Percentiles rank a stretch among this genome's conserved stretches.
Evolutionary conservation across 169 alveolate species (phyloP).

Genomic region (Eimeria mitis): DNA sequence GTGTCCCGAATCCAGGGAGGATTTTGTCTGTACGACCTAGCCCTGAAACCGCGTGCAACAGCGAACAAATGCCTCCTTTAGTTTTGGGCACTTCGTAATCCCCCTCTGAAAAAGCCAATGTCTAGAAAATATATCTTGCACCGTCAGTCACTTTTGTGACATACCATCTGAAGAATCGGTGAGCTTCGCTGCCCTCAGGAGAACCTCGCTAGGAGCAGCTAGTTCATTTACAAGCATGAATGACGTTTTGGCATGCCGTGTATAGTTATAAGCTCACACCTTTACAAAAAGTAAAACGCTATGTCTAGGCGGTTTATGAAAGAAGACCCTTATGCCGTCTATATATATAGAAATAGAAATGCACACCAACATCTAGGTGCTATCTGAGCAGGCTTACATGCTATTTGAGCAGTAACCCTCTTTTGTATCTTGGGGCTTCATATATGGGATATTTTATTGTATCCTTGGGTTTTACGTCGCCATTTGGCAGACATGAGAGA

Average conservation of each 20-base stretch:
- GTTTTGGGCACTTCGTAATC: neutral
- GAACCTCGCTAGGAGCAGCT: neutral
- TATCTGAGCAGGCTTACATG: neutral
- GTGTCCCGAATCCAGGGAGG: neutral
- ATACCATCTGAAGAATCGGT: neutral
- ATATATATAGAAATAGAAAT: too few species aligned
- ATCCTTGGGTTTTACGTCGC: too few species aligned
- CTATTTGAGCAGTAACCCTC: neutral
- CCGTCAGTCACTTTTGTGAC: neutral
- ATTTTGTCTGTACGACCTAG: neutral
- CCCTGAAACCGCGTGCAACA: neutral
- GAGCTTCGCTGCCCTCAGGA: neutral
- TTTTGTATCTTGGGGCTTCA: neutral
- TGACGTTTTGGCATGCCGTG: neutral
- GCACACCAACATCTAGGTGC: too few species aligned
- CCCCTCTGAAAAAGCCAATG: neutral
- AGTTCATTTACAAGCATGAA: neutral
- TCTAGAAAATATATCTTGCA: neutral
- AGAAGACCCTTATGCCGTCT: neutral
- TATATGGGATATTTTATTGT: too few species aligned
- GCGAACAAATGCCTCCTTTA: neutral
- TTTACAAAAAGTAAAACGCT: too few species aligned
- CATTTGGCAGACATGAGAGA: too few species aligned
- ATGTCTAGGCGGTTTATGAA: neutral
- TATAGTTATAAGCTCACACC: neutral